Conservation (phyloP, 768 basidiomycete species). For the Pleurotus salmoneostramineus region DNA sequence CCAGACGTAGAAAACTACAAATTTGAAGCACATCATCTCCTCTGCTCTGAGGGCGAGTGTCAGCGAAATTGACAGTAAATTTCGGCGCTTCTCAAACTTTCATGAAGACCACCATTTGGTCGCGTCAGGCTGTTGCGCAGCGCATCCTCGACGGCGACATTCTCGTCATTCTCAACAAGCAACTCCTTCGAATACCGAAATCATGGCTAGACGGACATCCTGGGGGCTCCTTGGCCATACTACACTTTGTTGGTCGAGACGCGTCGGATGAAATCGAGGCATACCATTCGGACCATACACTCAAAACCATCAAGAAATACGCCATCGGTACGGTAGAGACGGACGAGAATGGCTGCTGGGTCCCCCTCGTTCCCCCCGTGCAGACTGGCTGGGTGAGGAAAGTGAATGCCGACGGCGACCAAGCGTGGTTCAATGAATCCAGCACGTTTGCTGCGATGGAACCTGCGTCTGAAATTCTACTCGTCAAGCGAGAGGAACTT, state of each 20-base stretch:
- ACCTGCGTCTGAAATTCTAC: slow-evolving; percentile 52
- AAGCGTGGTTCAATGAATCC: slow-evolving; percentile 68
- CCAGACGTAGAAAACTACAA: no score
- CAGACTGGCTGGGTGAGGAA: slow-evolving; percentile 78
- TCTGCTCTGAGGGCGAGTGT: no score
- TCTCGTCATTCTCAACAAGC: slow-evolving; percentile 69
- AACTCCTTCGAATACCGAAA: slow-evolving; percentile 61
- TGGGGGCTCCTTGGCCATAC: slow-evolving; percentile 82
- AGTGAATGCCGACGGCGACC: slow-evolving; percentile 26
- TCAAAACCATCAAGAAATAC: slow-evolving; percentile 56
- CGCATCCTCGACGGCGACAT: slow-evolving; percentile 73
- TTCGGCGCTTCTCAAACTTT: no score
- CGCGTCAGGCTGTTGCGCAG: slow-evolving; percentile 51
- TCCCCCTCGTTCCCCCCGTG: slow-evolving; percentile 82
- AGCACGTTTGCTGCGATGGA: slow-evolving; percentile 29
- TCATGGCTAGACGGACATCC: slow-evolving; percentile 87
- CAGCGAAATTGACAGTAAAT: no score
- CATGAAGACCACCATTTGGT: slow-evolving; percentile 15
- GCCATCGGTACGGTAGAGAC: slow-evolving; percentile 67
- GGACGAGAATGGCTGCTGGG: slow-evolving; percentile 53
- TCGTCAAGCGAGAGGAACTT: slow-evolving; percentile 43
- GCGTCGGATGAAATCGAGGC: slow-evolving; percentile 94
- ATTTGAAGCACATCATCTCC: no score
- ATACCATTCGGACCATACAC: slow-evolving; percentile 68
- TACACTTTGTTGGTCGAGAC: slow-evolving; percentile 95